phyloP scores from a whole-genome alignment of 768 basidiomycete genomes.

The Lactifluus hygrophoroides region DNA sequence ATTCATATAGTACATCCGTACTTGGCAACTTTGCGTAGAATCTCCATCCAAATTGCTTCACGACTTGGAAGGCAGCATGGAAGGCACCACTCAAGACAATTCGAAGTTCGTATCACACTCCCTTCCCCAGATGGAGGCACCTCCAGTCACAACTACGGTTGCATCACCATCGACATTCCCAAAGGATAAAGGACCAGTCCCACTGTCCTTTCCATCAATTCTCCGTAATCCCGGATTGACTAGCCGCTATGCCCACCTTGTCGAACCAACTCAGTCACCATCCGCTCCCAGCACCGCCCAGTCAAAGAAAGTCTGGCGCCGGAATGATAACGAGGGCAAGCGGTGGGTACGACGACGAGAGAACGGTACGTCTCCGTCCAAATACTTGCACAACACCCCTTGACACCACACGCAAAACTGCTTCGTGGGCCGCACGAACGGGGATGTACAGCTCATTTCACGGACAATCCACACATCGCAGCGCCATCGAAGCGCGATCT shows the following conservation, averaged over 20 bases:
- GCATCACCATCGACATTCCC: neutral
- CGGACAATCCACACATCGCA: constrained; percentile 64
- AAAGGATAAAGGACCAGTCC: constrained; percentile 29
- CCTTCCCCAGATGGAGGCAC: neutral
- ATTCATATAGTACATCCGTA: neutral
- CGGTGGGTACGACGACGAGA: constrained; percentile 70
- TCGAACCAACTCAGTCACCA: neutral
- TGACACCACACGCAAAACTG: neutral
- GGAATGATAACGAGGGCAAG: constrained; percentile 66
- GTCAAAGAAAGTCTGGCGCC: constrained; percentile 35
- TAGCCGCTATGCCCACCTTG: constrained; percentile 48
- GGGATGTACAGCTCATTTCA: constrained; percentile 51
- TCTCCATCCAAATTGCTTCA: neutral
- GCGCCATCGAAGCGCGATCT: constrained; percentile 54
- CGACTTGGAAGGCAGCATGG: neutral
- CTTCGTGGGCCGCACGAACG: too few species aligned
- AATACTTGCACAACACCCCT: neutral
- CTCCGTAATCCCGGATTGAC: constrained; percentile 50
- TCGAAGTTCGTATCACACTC: neutral
- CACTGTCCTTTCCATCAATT: constrained; percentile 66
- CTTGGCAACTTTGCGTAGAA: neutral
- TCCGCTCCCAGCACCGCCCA: constrained; percentile 3
- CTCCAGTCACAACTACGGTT: neutral
- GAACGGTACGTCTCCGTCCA: constrained; percentile 45
- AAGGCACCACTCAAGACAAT: neutral